Evolutionary conservation across 2,329 filamentous ascomycete species (phyloP).

Genomic region (Neurospora sp.): DNA sequence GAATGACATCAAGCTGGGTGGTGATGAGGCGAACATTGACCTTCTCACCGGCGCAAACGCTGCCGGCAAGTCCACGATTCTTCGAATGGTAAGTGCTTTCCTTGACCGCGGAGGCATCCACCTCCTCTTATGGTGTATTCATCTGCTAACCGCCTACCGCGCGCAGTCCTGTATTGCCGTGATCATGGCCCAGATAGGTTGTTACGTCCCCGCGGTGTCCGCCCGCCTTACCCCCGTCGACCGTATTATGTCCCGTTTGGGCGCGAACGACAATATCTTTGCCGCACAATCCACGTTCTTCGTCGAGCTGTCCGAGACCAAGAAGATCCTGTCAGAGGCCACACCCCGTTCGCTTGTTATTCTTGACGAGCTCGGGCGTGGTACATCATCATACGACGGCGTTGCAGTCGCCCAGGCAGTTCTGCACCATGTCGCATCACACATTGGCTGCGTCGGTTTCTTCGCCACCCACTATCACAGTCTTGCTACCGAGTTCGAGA

Average conservation of each 20-base stretch:
- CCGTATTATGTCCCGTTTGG: slow-evolving; percentile 96
- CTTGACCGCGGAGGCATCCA: background rate
- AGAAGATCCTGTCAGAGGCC: slow-evolving; percentile 93
- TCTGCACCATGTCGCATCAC: slow-evolving; percentile 87
- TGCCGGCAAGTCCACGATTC: slow-evolving; percentile 90
- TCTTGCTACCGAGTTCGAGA: slow-evolving; percentile 79
- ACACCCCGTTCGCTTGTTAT: slow-evolving; percentile 92
- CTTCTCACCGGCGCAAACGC: slow-evolving; percentile 93
- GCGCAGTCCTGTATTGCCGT: slow-evolving; percentile 80
- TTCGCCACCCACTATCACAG: slow-evolving; percentile 98
- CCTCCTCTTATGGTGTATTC: background rate
- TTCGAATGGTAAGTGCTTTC: slow-evolving; percentile 65
- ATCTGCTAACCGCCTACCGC: slow-evolving; percentile 17
- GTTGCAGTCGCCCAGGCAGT: slow-evolving; percentile 95
- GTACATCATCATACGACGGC: slow-evolving; percentile 91
- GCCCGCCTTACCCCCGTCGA: slow-evolving; percentile 84
- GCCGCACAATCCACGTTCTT: slow-evolving; percentile 97
- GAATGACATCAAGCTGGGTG: slow-evolving; percentile 83
- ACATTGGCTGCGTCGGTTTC: slow-evolving; percentile 89
- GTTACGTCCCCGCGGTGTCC: slow-evolving; percentile 74
- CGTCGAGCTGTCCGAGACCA: slow-evolving; percentile 92
- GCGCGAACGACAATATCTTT: slow-evolving; percentile 98
- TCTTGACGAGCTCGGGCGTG: slow-evolving; percentile 88
- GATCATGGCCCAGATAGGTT: slow-evolving; percentile 95
- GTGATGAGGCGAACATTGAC: slow-evolving; percentile 71